Conservation (phyloP, 2,329 filamentous ascomycete genomes). For the Cercospora sp. region DNA sequence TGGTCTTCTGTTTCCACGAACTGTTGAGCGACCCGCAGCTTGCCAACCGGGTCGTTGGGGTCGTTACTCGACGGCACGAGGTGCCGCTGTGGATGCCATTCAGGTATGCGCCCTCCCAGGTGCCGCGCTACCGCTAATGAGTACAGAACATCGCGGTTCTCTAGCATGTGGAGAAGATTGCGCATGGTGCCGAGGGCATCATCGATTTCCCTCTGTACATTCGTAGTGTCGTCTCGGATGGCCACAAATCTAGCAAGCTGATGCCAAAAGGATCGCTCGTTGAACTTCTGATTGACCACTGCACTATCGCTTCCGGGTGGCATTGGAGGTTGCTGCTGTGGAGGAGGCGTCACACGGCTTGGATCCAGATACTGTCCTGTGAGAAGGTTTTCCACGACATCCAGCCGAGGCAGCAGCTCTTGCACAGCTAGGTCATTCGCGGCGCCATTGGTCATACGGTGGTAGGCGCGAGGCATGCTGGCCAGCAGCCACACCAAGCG, state of each 20-base stretch:
- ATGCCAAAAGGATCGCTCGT: conserved; percentile 79
- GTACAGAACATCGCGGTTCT: conserved; percentile 89
- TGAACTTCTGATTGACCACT: conserved; percentile 34
- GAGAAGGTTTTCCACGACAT: conserved; percentile 73
- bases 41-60: conserved; percentile 45
- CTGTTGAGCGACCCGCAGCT: conserved; percentile 50
- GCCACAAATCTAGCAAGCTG: conserved; percentile 71
- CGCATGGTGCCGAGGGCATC: conserved; percentile 66
- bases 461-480: conserved; percentile 46
- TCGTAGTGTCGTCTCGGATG: conserved; percentile 58
- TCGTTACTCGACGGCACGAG: conserved; percentile 32
- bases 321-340: conserved; percentile 39
- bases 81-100: conserved; percentile 40
- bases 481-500: conserved; percentile 62
- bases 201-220: conserved; percentile 58
- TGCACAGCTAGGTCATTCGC: conserved; percentile 46
- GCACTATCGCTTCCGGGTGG: conserved; percentile 36
- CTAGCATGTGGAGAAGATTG: conserved; percentile 71
- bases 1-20: conserved; percentile 51
- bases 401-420: conserved; percentile 67
- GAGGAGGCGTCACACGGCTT: conserved; percentile 54
- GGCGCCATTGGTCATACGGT: conserved; percentile 48
- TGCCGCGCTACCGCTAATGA: conserved; percentile 80
- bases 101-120: conserved; percentile 60
- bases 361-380: conserved; percentile 70